These are phyloP conservation scores for Leptographium lundbergii DNA, from an alignment of 2,329 filamentous ascomycete species.

Conservation along the genomic window DNA sequence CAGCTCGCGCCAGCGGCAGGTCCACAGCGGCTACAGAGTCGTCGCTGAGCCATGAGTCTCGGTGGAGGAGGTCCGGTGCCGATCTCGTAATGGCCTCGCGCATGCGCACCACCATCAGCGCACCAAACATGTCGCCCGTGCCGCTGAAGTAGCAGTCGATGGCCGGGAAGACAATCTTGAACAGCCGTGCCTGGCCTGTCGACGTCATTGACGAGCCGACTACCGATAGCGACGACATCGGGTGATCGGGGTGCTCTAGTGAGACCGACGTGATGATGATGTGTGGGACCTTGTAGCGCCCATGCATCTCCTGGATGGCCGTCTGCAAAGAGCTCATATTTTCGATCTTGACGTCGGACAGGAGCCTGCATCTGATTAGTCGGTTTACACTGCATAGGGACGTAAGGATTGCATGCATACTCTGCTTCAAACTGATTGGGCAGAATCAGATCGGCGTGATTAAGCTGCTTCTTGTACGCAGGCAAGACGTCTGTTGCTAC, in stretches of 20 bases:
- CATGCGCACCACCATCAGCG: slow-evolving; percentile 75
- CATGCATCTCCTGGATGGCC: slow-evolving; percentile 68
- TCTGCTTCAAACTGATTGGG: slow-evolving; percentile 98
- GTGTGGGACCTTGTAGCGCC: slow-evolving; percentile 66
- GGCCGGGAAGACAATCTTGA: slow-evolving; percentile 74
- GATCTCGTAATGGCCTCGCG: slow-evolving; percentile 57
- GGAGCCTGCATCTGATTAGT: slow-evolving; percentile 39
- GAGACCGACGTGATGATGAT: slow-evolving; percentile 86
- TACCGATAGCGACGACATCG: slow-evolving; percentile 47
- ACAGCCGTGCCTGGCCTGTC: slow-evolving; percentile 59
- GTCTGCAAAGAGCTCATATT: slow-evolving; percentile 59
- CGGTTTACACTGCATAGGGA: neutral
- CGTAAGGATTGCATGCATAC: slow-evolving; percentile 29
- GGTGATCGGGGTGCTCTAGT: slow-evolving; percentile 42
- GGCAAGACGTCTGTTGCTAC: slow-evolving; percentile 86
- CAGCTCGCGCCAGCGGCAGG: slow-evolving; percentile 70
- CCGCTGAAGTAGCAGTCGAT: slow-evolving; percentile 93
- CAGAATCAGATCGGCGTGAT: slow-evolving; percentile 77
- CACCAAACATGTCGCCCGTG: slow-evolving; percentile 97
- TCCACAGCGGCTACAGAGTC: slow-evolving; percentile 58
- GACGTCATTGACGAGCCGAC: slow-evolving; percentile 64
- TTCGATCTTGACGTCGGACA: slow-evolving; percentile 73
- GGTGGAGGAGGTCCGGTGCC: slow-evolving; percentile 28
- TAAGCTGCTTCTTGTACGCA: slow-evolving; percentile 70
- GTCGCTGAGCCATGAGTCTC: slow-evolving; percentile 59